Evolutionary conservation across 805 yeast genomes (phyloP), one percentile per base, ranked within the genome.

Genomic region (Zygosaccharomyces bisporus): DNA sequence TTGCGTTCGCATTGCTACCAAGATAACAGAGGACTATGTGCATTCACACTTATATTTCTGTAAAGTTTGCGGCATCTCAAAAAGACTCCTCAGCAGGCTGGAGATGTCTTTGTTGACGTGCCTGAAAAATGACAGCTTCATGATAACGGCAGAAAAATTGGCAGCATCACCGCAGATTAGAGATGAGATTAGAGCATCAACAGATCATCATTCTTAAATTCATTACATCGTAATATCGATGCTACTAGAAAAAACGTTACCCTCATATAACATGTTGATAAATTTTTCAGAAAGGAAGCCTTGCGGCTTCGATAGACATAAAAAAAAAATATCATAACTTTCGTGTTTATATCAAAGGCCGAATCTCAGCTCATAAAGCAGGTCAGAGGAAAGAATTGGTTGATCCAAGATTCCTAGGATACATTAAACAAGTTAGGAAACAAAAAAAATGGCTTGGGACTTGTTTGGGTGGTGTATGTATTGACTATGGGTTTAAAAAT

Each of bases 41-140:
- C 73, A 72, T 51, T 66, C 71, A 3, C 78, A 73, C 55, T 61
- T 61, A 36, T 67, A 75, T 43, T 73, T 71, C 44, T 72, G 76
- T 31, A 70, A 70, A 32, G 76, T 72, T 0, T 75, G 75, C 19
- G 80, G 80, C 0, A 60, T 75, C 10, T 58, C 71, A 4, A 61
- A 57, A 40, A 56, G 47, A 40, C 51, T 60, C 5, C 47, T 63
- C 9, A 55, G 58, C 6, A 53, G 51, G 36, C 39, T 63, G 19
- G 68, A 63, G 46, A 47, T 56, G 3, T 46, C 60, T 3, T 38
- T 63, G 16, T 34, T 61, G 20, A 32, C 53, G 2, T 45, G 56
- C 18, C 19, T 60, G 4, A 49, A 49, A 17, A 39, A 54, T 19
- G 54, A 54, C 21, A 49, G 49, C n/a, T 24, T 58, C 23, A 44